Evolutionary conservation across 1,284 basidiomycete genomes (phyloP), one percentile per base, ranked within the genome.

Genomic region (Cutaneotrichosporon sp.): DNA sequence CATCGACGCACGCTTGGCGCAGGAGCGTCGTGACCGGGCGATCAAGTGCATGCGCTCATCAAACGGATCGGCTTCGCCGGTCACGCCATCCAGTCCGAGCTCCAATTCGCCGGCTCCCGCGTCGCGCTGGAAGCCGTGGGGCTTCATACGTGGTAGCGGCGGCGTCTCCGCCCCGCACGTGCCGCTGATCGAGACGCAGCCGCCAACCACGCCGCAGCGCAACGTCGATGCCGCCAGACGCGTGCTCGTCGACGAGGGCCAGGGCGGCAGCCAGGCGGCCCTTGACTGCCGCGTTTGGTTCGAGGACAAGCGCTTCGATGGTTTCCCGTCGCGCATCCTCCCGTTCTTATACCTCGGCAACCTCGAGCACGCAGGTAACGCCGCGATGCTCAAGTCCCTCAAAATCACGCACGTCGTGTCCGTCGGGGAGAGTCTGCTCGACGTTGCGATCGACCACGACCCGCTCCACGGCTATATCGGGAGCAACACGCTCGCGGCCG

Each of bases 401-500:
- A 92, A 92, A 51, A 97, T 99, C 73, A 96, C 93, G 1, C 95
- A 98, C 75, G 94, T 99, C 68, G 95, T 99, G 38, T 95, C 92
- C 5, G 93, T 98, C 5, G 96, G 96, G 59, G 96, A 98, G 82
- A 77, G 74, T 56, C 65, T 78, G 58, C 70, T 78, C 42, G 69
- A 69, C 34, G 70, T 67, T 6, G 65, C 70, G 21, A 56, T 63
- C 11, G 69, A 65, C 67, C 66, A 64, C 40, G 72, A 73, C 46
- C 69, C 73, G 3, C 64, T 69, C 61, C 73, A 74, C 60, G 73
- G 70, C 5, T 64, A 63, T n/a, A 57, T 67, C 9, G 72, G 70
- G 36, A 61, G 60, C 22, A 77, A 77, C 62, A 75, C 75, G 8
- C 71, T 80, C 22, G 74, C 74, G 10, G 73, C 70, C 16, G 71